Evolutionary conservation across 495 filamentous ascomycete genomes (phyloP).

Genomic region (Penicillium subrubescens): DNA sequence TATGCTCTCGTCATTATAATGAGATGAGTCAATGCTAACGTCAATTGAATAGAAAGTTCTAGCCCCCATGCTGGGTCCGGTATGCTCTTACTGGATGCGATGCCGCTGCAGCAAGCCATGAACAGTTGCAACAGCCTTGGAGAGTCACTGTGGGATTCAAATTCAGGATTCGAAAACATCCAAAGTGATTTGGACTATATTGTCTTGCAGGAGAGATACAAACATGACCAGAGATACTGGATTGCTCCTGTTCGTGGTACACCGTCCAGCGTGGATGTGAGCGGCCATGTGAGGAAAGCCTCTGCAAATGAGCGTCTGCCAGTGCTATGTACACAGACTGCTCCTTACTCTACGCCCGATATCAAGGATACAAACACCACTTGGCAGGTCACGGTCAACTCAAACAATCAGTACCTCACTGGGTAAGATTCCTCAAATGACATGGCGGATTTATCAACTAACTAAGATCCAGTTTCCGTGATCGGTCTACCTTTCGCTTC

Average conservation of each 20-base stretch:
- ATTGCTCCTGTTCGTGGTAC: slow-evolving; percentile 11
- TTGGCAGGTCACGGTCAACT: slow-evolving; percentile 25
- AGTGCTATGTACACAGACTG: slow-evolving; percentile 26
- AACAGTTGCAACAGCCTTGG: slow-evolving; percentile 20
- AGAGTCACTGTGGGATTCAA: slow-evolving; percentile 20
- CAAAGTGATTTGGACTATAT: slow-evolving; percentile 20
- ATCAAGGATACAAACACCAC: slow-evolving; percentile 15
- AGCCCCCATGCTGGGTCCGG: slow-evolving; percentile 23
- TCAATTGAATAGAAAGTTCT: slow-evolving; percentile 10
- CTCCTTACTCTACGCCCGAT: slow-evolving; percentile 19
- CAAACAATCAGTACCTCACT: slow-evolving; percentile 23
- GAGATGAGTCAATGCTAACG: not conserved
- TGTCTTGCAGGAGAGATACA: slow-evolving; percentile 13
- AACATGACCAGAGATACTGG: slow-evolving; percentile 18
- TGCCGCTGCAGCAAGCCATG: slow-evolving; percentile 19
- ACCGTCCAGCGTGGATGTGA: slow-evolving; percentile 15
- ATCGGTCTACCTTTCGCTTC: slow-evolving; percentile 29
- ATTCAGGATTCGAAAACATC: not conserved
- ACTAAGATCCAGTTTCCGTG: slow-evolving; percentile 22
- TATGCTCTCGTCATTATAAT: not conserved
- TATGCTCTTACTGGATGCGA: slow-evolving; percentile 22
- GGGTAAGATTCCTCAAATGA: slow-evolving; percentile 11
- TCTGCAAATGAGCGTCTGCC: slow-evolving; percentile 14
- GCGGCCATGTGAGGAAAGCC: slow-evolving; percentile 13
- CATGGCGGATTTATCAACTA: not conserved